Evolutionary conservation across 2,329 filamentous ascomycete genomes (phyloP), one percentile per base, ranked within the genome.

Genomic region (Shiraia bambusicola): DNA sequence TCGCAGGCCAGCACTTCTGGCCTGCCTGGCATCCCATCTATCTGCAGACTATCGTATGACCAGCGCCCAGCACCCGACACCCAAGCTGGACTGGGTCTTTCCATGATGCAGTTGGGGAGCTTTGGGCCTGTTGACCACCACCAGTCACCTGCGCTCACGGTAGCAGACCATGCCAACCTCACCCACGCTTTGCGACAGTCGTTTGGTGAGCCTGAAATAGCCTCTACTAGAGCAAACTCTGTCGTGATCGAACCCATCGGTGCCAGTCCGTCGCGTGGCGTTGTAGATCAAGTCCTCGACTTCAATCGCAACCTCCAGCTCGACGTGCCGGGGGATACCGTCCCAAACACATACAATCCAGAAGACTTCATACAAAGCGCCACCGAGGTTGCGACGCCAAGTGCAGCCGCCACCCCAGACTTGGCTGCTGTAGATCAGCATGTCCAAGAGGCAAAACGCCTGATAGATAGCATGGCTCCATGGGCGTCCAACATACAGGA

Each of bases 351-450:
- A 6, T 61, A 61, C 33, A 60, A 67, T 28, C 59, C 63, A 1
- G 70, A 72, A 14, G 70, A 74, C 11, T 67, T 69, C 29, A 48
- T 67, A 32, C 66, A 65, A 45, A 76, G 72, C 49, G 71, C 71
- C 12, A 76, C 74, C 4, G 73, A 77, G 49, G 60, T 73, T 22
- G 72, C 71, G 5, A 76, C 74, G 12, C 73, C 74, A 8, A 76
- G 72, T 49, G 52, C 65, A 19, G 58, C 56, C 24, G 66, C 66
- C 26, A 75, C 73, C 6, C 73, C 74, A 14, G 61, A 71, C 40
- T 52, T 71, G 6, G 42, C 45, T 19, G 53, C 47, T 31, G 63
- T 59, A 26, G 67, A 70, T 37, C 59, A 64, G 22, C 59, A 60
- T 16, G 52, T 70, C 2, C 58, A 64, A 12, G 66, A 69, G n/a